Evolutionary conservation across 176 grass and related monocot species (phyloP).

Genomic region (Carex scoparia): DNA sequence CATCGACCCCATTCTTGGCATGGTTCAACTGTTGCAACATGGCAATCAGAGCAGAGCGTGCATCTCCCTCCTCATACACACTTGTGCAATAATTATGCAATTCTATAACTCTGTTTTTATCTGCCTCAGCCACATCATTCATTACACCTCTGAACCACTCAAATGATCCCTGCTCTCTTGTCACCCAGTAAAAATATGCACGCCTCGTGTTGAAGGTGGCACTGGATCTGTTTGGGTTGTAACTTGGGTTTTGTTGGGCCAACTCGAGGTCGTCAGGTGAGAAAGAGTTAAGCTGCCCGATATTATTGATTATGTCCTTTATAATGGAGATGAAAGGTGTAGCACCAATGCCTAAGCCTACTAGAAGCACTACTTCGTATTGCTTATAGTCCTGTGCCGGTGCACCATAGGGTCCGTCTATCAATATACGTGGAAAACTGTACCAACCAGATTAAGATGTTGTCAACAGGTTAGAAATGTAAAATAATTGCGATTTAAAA

Average conservation of each 20-base stretch:
- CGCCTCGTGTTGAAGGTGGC: conserved; percentile 55
- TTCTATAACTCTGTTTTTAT: conserved; percentile 78
- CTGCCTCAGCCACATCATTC: conserved; percentile 71
- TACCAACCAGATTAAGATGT: not conserved
- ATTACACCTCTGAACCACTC: conserved; percentile 92
- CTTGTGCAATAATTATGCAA: conserved; percentile 94
- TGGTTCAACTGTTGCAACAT: conserved; percentile 96
- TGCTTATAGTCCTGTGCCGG: conserved; percentile 96
- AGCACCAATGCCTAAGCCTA: conserved; percentile 79
- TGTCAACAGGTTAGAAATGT: not conserved
- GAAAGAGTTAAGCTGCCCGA: conserved; percentile 30
- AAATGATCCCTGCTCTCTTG: conserved; percentile 86
- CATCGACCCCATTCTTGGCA: conserved; percentile 72
- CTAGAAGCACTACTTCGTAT: conserved; percentile 76
- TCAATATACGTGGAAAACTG: conserved; percentile 80
- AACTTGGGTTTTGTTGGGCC: not conserved
- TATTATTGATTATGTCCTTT: conserved; percentile 96
- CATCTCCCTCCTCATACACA: conserved; percentile 94
- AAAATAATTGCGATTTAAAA: not conserved
- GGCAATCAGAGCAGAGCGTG: conserved; percentile 72
- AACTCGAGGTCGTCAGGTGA: conserved; percentile 33
- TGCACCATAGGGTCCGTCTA: conserved; percentile 81
- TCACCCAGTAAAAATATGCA: conserved; percentile 97
- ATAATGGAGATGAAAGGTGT: conserved; percentile 95
- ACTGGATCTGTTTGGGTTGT: not conserved